Evolutionary conservation across 768 basidiomycete genomes (phyloP), one percentile per base, ranked within the genome.

Genomic region (Xanthoconium purpureum): DNA sequence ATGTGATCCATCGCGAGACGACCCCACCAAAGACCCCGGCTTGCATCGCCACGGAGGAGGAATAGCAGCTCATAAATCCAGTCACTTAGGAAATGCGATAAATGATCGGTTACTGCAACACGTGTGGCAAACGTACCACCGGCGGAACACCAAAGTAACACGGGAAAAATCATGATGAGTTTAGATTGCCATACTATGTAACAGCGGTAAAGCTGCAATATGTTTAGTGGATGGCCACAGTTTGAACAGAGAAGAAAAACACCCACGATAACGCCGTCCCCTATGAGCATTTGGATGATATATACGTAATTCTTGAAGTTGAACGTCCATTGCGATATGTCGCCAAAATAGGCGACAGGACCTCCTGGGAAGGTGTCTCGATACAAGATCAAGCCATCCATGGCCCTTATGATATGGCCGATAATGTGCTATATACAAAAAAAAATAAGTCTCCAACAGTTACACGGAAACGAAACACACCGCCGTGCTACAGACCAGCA

Each of bases 261-360:
- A 29, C 43, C 32, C 15, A 46, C 45, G 30, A 46, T n/a, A 13
- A 46, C 45, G 9, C 45, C 45, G 8, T 46, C 45, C 17, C 45
- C 45, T 46, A 46, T 33, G 8, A 46, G 30, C 45, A 46, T n/a
- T 8, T 46, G 45, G 11, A 33, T 12, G n/a, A 46, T 11, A 18
- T 32, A 46, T 46, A 46, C 12, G 17, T 46, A 32, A 12, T 46
- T 46, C 30, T 46, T 46, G 17, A 30, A 17, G n/a, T 33, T 46
- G 17, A 32, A 46, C 45, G 45, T 46, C 45, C 45, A 58, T 32
- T 68, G 60, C 15, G 52, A 29, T 9, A 46, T n/a, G 9, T 36
- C 35, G 3, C 20, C 17, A 32, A 53, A 53, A 46, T 46, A 53
- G 3, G 36, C 33, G 29, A 18, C 8, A 7, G 44, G 52, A 0